Base-by-base conservation (phyloP, 208 protist species). In the Leptomonas seymouri region DNA sequence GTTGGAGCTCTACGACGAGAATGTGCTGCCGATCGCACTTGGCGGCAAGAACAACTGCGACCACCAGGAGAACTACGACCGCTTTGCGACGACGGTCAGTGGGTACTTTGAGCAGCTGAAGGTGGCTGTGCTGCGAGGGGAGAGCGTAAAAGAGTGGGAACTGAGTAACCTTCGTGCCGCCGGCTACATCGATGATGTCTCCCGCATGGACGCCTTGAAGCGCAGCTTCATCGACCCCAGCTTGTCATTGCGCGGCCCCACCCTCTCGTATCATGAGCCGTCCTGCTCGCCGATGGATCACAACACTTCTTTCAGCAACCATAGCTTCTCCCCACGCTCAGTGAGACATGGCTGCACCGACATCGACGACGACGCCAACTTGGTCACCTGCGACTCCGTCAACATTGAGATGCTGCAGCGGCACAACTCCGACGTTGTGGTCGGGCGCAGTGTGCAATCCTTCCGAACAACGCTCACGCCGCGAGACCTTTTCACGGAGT, bases 101-200 rank as follows among this genome's bases (percentile, higher is more conserved):
- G 57, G 79, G 31, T 89, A 93, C 65, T 91, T 80, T 50, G 34
- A 54, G 1, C 57, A 75, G 27, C 64, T 93, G 3, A 76, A 86
- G 60, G 51, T 45, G 16, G 87, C 85, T 2, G 61, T 93, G 28
- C 34, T 54, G 25, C 76, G 76, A 16, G 85, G 85, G 23, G 51
- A 78, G 34, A 74, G 72, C 3, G 85, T 93, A 53, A 93, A 93
- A 76, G 82, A 93, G 67, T 93, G 87, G 87, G 87, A 93, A 73
- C 71, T 93, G 39, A 74, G 74, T 54, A 78, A 79, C 39, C 71
- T 93, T 18, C 56, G 63, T 28, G 61, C 63, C 2, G 75, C 53
- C 20, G 79, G 79, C 27, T 84, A 72, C 48, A 54, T 76, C 34
- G 59, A 69, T 30, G 49, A 73, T 3, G 14, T 44, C 9, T 66